Base-by-base conservation (phyloP, 2,329 filamentous ascomycete species). In the Phialemoniopsis sp. region DNA sequence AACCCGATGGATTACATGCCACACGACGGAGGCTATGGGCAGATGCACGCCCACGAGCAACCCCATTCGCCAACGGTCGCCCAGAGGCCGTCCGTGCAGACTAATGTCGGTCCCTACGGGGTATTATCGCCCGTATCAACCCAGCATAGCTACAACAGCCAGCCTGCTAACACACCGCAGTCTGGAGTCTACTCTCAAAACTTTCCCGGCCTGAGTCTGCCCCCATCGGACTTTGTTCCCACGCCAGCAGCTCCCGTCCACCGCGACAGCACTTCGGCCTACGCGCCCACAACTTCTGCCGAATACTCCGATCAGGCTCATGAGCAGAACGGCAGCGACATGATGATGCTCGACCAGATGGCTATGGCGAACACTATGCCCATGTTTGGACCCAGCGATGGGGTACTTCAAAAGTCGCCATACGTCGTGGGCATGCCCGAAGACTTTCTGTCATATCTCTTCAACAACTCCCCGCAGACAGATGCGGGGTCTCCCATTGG, bases 351-450 rank as follows among this genome's bases (percentile, higher is more conserved):
- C 14, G 77, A 82, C 48, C 76, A 81, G 44, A 81, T 83, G 73
- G 63, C 74, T 32, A 73, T 75, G 54, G 71, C 73, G 13, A 82
- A 80, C 41, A 81, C 86, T 5, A 87, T 94, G 51, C 89, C 91
- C 1, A 84, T 96, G 18, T 96, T 96, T 61, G 89, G 89, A n/a
- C n/a, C n/a, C 13, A 82, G 78, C 18, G 89, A 95, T 51, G 84
- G 80, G 14, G 82, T 88, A 44, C 53, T 78, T 31, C 90, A 87
- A 50, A 87, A 91, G 41, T 95, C 89, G 3, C 89, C 91, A 0
- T 91, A 91, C 56, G 73, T 76, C 4, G n/a, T n/a, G n/a, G 83
- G 85, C 8, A 86, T 94, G 67, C 85, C 87, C 0, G 88, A 94
- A 55, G 89, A 95, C 54, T 93, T 93, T 53, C 83, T 90, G 47